A percentile compares a stretch with the other conserved stretches of the same genome.
phyloP scores from a whole-genome alignment of 2,329 filamentous ascomycete genomes.

The Graphium sp. region DNA sequence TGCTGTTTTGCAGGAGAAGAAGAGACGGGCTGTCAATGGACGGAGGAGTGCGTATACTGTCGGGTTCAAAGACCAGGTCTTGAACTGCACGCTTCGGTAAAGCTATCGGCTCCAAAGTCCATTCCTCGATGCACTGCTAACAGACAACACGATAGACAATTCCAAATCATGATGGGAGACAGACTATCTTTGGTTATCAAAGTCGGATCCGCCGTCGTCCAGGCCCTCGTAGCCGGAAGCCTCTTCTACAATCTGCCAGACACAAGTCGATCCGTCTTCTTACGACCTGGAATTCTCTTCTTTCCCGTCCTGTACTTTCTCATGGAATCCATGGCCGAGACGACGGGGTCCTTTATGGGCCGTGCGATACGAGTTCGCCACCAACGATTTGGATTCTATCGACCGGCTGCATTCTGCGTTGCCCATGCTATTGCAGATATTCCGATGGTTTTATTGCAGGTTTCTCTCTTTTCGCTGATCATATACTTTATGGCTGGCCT shows the following conservation, averaged over 20 bases:
- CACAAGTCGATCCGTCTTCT: constrained; percentile 40
- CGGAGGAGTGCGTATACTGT: constrained; percentile 10
- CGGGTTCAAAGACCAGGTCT: constrained; percentile 10
- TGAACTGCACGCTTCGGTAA: constrained; percentile 22
- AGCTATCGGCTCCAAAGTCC: constrained; percentile 10
- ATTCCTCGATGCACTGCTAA: constrained; percentile 13
- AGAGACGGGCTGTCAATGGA: constrained; percentile 7
- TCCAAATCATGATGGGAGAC: constrained; percentile 15
- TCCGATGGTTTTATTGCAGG: constrained; percentile 29
- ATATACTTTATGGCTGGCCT: constrained; percentile 16
- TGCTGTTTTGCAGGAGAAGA: constrained; percentile 10
- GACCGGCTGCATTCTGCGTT: constrained; percentile 15
- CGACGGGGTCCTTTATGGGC: constrained; percentile 13
- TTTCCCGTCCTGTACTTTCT: constrained; percentile 19
- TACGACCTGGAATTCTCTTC: constrained; percentile 14
- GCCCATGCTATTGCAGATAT: constrained; percentile 21
- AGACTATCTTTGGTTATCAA: constrained; percentile 13
- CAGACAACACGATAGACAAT: constrained; percentile 12
- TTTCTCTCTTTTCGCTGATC: constrained; percentile 30
- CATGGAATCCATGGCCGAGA: constrained; percentile 23
- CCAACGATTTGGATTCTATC: constrained; percentile 14
- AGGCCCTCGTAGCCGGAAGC: constrained; percentile 46
- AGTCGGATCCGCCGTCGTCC: constrained; percentile 43
- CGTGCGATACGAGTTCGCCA: constrained; percentile 15
- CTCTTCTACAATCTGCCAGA: constrained; percentile 48